A percentile compares a stretch with the other conserved stretches of the same genome.
These are phyloP conservation scores for Cercospora sp. DNA, from an alignment of 2,329 filamentous ascomycete genomes.

Conservation along the genomic window DNA sequence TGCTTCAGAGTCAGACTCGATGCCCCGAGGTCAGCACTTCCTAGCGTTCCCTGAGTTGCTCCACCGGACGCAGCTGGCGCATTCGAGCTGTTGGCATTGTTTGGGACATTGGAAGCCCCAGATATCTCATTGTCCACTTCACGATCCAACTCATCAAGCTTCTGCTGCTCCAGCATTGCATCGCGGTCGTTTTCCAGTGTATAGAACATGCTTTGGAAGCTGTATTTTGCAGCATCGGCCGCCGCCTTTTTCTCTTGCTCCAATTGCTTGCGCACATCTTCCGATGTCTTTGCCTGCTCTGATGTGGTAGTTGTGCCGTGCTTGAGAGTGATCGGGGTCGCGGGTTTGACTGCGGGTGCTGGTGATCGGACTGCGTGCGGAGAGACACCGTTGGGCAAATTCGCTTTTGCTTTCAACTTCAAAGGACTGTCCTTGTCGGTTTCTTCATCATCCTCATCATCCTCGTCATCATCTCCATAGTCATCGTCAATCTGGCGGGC, in stretches of 20 bases:
- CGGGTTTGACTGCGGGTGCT: slow-evolving; percentile 63
- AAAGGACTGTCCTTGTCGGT: slow-evolving; percentile 50
- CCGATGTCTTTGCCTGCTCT: slow-evolving; percentile 66
- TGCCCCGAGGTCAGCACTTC: slow-evolving; percentile 89
- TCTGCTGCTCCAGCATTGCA: slow-evolving; percentile 96
- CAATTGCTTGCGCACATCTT: slow-evolving; percentile 88
- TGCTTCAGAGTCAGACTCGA: slow-evolving; percentile 96
- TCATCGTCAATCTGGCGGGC: slow-evolving; percentile 79
- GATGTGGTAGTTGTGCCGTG: slow-evolving; percentile 53
- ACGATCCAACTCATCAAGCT: slow-evolving; percentile 92
- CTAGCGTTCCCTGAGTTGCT: slow-evolving; percentile 81
- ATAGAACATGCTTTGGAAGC: slow-evolving; percentile 91
- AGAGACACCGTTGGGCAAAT: slow-evolving; percentile 58
- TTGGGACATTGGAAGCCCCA: slow-evolving; percentile 48
- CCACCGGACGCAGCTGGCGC: slow-evolving; percentile 50
- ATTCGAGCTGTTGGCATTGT: slow-evolving; percentile 56
- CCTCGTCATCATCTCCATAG: slow-evolving; percentile 75
- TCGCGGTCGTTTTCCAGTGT: slow-evolving; percentile 92
- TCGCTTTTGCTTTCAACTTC: slow-evolving; percentile 54
- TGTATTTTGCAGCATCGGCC: slow-evolving; percentile 83
- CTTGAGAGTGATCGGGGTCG: slow-evolving; percentile 46
- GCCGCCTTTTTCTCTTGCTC: slow-evolving; percentile 89
- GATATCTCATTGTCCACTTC: slow-evolving; percentile 96
- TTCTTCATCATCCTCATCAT: slow-evolving; percentile 53
- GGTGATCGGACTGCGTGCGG: slow-evolving; percentile 69